Evolutionary conservation across 2,329 filamentous ascomycete species (phyloP), one percentile per base, ranked within the genome.

Genomic region (Paraphoma sp.): DNA sequence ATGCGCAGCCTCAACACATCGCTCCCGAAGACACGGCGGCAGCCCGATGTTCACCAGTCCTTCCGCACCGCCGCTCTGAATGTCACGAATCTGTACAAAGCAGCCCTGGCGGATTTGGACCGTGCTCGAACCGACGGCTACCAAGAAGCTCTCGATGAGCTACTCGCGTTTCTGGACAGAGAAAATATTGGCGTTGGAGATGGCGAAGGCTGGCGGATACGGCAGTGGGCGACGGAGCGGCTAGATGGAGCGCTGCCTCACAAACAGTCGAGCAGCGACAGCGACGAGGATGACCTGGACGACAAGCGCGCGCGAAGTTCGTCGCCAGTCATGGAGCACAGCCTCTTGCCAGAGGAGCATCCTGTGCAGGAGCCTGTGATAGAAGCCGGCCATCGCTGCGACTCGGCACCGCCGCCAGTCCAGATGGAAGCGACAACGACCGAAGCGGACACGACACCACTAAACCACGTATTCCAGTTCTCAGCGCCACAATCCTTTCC

Each of bases 21-120:
- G 33, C 68, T 79, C 45, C 76, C 76, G 7, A 71, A 68, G 54
- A 68, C 75, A 12, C 65, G 69, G 48, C 64, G 64, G 46, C 75
- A 78, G 63, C 77, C 69, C 44, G 74, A 82, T 72, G 87, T 97
- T 46, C 87, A 97, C 55, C 89, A 94, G 67, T 89, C 92, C 56
- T 99, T 99, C 84, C 95, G 93, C 77, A 88, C 90, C 14, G 95
- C 95, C 33, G 95, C 95, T 17, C 84, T 97, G 33, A 96, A 93
- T 6, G 93, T 98, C 53, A 98, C 95, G 46, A 97, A 96, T 71
- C 87, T 99, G 12, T 98, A 98, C 81, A 97, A 97, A 79, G 93
- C 89, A 40, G 94, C 94, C 3, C 89, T 91, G 11, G 83, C 87
- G 31, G 90, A 91, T 47, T 89, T 95, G 74, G 84, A 89, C 48